Evolutionary conservation across 805 yeast genomes (phyloP).

Genomic region (Kuraishia ogatae): DNA sequence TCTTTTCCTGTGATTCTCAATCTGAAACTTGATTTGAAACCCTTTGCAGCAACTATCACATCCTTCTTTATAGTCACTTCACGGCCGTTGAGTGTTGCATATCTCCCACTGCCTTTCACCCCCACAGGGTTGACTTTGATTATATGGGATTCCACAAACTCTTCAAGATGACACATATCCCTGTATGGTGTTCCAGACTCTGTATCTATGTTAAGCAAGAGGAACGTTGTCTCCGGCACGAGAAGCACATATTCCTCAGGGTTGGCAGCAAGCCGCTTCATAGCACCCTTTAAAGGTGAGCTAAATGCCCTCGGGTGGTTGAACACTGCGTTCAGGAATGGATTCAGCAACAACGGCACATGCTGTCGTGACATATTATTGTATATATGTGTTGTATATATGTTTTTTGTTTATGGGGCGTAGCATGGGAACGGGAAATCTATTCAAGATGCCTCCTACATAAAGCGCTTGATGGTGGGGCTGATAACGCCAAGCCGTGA

Average conservation of each 20-base stretch:
- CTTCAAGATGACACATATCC: constrained; percentile 50
- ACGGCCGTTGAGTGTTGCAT: constrained; percentile 48
- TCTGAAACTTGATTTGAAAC: constrained; percentile 39
- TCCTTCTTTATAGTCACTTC: constrained; percentile 50
- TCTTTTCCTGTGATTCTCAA: constrained; percentile 35
- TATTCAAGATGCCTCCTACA: not conserved
- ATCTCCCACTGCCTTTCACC: constrained; percentile 19
- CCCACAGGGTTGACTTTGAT: constrained; percentile 19
- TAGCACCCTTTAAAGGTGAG: constrained; percentile 38
- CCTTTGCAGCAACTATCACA: constrained; percentile 44
- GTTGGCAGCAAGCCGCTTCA: constrained; percentile 29
- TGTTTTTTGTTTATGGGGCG: not conserved
- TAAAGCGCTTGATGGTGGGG: no score
- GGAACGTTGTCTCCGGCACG: constrained; percentile 50
- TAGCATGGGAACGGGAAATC: constrained; percentile 1
- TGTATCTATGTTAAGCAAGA: constrained; percentile 30
- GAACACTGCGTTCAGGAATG: constrained; percentile 56
- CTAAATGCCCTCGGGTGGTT: constrained; percentile 47
- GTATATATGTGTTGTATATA: not conserved
- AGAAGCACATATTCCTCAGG: constrained; percentile 49
- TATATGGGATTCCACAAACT: constrained; percentile 58
- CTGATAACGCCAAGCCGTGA: no score
- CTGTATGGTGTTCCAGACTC: constrained; percentile 28
- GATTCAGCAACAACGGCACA: constrained; percentile 50
- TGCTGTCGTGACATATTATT: constrained; percentile 15